Base-by-base conservation (phyloP, 306 rosid species). In the Astragalus membranaceus region DNA sequence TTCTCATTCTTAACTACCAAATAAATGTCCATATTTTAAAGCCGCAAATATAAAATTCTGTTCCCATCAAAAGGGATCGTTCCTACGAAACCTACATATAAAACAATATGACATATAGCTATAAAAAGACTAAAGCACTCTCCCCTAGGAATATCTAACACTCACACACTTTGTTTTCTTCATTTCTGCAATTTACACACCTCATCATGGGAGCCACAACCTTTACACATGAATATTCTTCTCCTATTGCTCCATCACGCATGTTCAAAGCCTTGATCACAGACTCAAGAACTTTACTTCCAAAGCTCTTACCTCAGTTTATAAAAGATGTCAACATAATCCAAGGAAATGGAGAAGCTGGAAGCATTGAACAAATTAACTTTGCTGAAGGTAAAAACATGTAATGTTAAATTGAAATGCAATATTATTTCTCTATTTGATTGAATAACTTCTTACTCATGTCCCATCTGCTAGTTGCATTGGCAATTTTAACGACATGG, bases 311-410 rank as follows among this genome's bases (percentile, higher is more conserved):
- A 63, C 96, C 96, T 16, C 86, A 83, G 29, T 75, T 85, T 77
- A 65, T 89, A 20, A 75, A 87, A 71, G 85, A 83, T 10, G 80
- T 83, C 20, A 80, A 46, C 8, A 30, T 85, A 16, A 79, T 81
- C 63, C 84, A 85, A 72, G 91, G 91, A 47, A 81, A 89, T 67
- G 96, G 91, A 12, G 93, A 80, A 74, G 82, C 89, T 60, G 91
- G 91, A 60, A 87, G 75, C 75, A 89, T 89, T 73, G 91, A 85
- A 67, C 96, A 87, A 72, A 78, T 89, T 76, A 87, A 84, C 80
- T 89, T 89, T 64, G 72, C 85, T 13, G 74, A 83, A 83, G 89
- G 92, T 87, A 8, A 70, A 69, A 58, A 10, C 3, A 43, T 11
- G 39, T 5, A 35, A 35, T 5, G 39, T 35, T 35, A 7, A 33